Percentiles rank a stretch among this genome's conserved stretches.
These are phyloP conservation scores for Metschnikowia matae DNA, from an alignment of 805 yeast species.

Conservation along the genomic window DNA sequence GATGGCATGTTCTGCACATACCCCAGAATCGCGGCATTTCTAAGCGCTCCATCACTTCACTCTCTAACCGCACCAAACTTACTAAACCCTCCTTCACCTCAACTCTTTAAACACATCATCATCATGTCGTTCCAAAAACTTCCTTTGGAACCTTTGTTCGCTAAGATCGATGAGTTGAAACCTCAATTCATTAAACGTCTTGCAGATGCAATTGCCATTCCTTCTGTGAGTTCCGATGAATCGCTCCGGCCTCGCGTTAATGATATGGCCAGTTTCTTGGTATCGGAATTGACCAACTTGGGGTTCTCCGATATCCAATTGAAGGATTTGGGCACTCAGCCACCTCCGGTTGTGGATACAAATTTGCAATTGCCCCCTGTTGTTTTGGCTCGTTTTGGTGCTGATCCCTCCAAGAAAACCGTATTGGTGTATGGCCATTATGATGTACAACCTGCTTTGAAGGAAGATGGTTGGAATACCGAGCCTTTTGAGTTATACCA, in stretches of 20 bases:
- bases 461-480: constrained; percentile 92
- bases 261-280: constrained; percentile 82
- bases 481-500: constrained; percentile 78
- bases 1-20: background rate
- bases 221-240: constrained; percentile 93
- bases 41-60: too few relatives aligned
- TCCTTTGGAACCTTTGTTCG: constrained; percentile 45
- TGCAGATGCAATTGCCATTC: constrained; percentile 83
- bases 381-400: constrained; percentile 85
- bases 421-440: constrained; percentile 94
- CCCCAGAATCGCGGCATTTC: background rate
- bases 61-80: too few relatives aligned
- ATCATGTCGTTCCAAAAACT: constrained; percentile 40
- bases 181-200: constrained; percentile 71
- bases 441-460: constrained; percentile 94
- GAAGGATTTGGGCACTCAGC: constrained; percentile 82
- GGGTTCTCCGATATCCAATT: constrained; percentile 83
- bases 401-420: constrained; percentile 78
- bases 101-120: too few relatives aligned
- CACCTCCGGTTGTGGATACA: constrained; percentile 75
- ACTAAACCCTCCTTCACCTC: too few relatives aligned
- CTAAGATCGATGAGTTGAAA: constrained; percentile 68
- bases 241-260: constrained; percentile 82
- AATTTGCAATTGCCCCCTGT: constrained; percentile 84
- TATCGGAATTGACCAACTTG: constrained; percentile 58